Percentiles rank a stretch among this genome's conserved stretches.
phyloP scores from a whole-genome alignment of 116 monocot species.

The Trichopus zeylanicus region DNA sequence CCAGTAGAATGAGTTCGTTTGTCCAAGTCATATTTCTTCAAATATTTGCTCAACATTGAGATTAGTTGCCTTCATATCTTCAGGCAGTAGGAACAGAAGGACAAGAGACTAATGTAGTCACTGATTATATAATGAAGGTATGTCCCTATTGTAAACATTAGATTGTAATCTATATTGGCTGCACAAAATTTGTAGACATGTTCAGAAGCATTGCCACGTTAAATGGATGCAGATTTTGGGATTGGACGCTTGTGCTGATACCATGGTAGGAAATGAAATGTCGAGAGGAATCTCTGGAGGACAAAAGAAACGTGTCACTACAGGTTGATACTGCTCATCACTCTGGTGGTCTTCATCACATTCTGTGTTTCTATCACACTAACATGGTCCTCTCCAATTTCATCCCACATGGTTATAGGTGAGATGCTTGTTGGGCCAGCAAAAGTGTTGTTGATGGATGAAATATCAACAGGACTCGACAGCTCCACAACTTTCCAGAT shows the following conservation, averaged over 20 bases:
- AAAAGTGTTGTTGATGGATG: slow-evolving; percentile 1
- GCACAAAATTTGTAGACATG: no score
- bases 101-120: slow-evolving; percentile 1
- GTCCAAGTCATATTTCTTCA: no score
- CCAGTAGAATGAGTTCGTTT: no score
- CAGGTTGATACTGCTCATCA: no score
- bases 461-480: background rate
- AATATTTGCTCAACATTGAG: no score
- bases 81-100: no score
- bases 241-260: slow-evolving; percentile 33
- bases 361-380: background rate
- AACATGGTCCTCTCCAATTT: no score
- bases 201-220: no score
- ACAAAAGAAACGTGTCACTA: slow-evolving; percentile 33
- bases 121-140: background rate
- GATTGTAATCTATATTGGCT: background rate
- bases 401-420: background rate
- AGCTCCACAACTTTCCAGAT: background rate
- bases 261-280: slow-evolving; percentile 33
- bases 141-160: background rate
- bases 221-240: slow-evolving; percentile 15
- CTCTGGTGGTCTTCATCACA: no score
- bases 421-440: slow-evolving; percentile 2
- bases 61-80: no score
- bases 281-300: slow-evolving; percentile 35